phyloP scores from a whole-genome alignment of 1,139 yeast species.

The Kluyveromyces marxianus region DNA sequence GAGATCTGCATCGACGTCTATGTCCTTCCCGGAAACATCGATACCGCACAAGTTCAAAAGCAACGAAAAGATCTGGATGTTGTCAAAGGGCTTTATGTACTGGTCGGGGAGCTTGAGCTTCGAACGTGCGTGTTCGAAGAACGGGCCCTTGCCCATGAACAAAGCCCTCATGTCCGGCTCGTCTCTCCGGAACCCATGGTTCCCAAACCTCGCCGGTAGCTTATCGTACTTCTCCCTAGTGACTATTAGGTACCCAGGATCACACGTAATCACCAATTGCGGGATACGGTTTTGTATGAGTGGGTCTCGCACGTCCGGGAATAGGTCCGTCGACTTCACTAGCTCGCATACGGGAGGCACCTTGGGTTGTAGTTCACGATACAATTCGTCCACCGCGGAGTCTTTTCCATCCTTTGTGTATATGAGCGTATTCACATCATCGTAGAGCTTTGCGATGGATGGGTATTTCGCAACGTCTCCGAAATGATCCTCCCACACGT shows the following conservation, averaged over 20 bases:
- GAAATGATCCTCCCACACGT: conserved; percentile 15
- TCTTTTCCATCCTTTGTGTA: neutral
- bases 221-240: conserved; percentile 52
- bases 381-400: conserved; percentile 8
- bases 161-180: conserved; percentile 77
- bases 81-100: conserved; percentile 54
- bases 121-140: conserved; percentile 38
- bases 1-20: conserved; percentile 5
- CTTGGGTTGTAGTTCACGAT: conserved; percentile 12
- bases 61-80: conserved; percentile 66
- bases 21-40: conserved; percentile 5
- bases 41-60: conserved; percentile 62
- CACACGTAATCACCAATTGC: conserved; percentile 79
- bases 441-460: neutral
- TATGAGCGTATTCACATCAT: conserved; percentile 2
- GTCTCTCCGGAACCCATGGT: conserved; percentile 66
- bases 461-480: conserved; percentile 2
- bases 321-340: neutral
- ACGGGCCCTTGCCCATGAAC: conserved; percentile 78
- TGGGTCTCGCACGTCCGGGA: conserved; percentile 50
- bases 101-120: conserved; percentile 22
- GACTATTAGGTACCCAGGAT: conserved; percentile 72
- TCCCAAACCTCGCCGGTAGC: conserved; percentile 56
- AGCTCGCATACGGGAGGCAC: neutral
- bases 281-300: conserved; percentile 49